These are phyloP conservation scores for Paracoccidioides brasiliensis DNA, from an alignment of 2,329 filamentous ascomycete species.

Conservation along the genomic window DNA sequence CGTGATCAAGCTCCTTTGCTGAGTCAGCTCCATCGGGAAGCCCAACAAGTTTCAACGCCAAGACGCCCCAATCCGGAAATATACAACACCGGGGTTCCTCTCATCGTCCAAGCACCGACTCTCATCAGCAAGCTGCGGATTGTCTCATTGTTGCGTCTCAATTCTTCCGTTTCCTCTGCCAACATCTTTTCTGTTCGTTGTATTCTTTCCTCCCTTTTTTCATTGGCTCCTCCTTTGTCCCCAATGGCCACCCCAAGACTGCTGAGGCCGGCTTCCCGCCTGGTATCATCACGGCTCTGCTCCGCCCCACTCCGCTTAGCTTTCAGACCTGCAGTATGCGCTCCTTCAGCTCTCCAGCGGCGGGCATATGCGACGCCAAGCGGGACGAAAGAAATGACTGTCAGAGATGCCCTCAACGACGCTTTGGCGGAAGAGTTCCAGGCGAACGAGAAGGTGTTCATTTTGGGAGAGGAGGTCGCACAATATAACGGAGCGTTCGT, in stretches of 20 bases:
- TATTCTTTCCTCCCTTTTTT: constrained; percentile 38
- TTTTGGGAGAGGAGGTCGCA: constrained; percentile 94
- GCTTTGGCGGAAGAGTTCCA: constrained; percentile 96
- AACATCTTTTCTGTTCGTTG: constrained; percentile 36
- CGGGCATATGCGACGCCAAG: constrained; percentile 45
- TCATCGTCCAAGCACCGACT: background rate
- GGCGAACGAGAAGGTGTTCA: constrained; percentile 83
- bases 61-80: background rate
- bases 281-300: constrained; percentile 43
- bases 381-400: constrained; percentile 82
- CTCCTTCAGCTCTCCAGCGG: constrained; percentile 35
- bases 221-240: constrained; percentile 24
- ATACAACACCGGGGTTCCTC: background rate
- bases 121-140: background rate
- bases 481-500: constrained; percentile 92
- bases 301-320: constrained; percentile 40
- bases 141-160: background rate
- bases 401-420: constrained; percentile 95
- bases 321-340: constrained; percentile 38
- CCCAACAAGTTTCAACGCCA: constrained; percentile 1
- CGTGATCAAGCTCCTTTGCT: background rate
- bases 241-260: constrained; percentile 48
- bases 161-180: background rate
- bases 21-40: background rate
- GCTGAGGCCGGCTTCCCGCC: constrained; percentile 50